These are phyloP conservation scores for Fragosphaeria purpurea DNA, from an alignment of 2,329 filamentous ascomycete genomes.

Conservation along the genomic window DNA sequence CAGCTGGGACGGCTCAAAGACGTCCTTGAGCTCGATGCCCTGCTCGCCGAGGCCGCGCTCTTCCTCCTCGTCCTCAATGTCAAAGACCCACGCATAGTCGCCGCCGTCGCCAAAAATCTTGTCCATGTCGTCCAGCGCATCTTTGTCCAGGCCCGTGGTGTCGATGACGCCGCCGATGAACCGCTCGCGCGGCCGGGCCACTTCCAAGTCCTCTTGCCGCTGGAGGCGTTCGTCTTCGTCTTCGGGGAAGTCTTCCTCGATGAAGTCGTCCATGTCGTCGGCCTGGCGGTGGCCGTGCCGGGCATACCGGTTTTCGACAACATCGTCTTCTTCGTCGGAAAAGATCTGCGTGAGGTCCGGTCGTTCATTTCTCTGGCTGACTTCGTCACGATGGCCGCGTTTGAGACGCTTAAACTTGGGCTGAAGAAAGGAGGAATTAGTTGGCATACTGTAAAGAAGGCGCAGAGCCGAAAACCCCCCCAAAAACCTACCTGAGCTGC, in stretches of 20 bases:
- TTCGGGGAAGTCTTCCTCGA: conserved; percentile 88
- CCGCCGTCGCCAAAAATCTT: conserved; percentile 91
- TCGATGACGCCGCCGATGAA: conserved; percentile 63
- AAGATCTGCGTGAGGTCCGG: conserved; percentile 87
- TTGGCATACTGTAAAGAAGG: not conserved
- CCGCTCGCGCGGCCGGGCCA: conserved; percentile 67
- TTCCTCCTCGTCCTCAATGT: conserved; percentile 78
- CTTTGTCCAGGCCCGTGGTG: conserved; percentile 78
- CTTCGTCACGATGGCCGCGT: conserved; percentile 72
- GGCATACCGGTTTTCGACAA: conserved; percentile 43
- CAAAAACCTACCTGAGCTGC: conserved; percentile 53
- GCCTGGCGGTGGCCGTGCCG: conserved; percentile 48
- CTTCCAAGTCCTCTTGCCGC: conserved; percentile 76
- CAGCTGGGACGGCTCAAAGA: conserved; percentile 93
- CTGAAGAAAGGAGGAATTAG: conserved; percentile 29
- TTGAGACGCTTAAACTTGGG: conserved; percentile 95
- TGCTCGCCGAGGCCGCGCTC: conserved; percentile 70
- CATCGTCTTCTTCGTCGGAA: conserved; percentile 82
- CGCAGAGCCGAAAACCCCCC: conserved; percentile 9
- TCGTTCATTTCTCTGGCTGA: conserved; percentile 51
- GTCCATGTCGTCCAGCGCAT: conserved; percentile 90
- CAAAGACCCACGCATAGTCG: conserved; percentile 91
- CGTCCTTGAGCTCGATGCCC: conserved; percentile 86
- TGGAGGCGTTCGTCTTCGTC: conserved; percentile 70
- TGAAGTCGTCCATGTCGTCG: conserved; percentile 90